A percentile compares a stretch with the other conserved stretches of the same genome.
These are phyloP conservation scores for Nemania sp. DNA, from an alignment of 2,329 filamentous ascomycete genomes.

Conservation along the genomic window DNA sequence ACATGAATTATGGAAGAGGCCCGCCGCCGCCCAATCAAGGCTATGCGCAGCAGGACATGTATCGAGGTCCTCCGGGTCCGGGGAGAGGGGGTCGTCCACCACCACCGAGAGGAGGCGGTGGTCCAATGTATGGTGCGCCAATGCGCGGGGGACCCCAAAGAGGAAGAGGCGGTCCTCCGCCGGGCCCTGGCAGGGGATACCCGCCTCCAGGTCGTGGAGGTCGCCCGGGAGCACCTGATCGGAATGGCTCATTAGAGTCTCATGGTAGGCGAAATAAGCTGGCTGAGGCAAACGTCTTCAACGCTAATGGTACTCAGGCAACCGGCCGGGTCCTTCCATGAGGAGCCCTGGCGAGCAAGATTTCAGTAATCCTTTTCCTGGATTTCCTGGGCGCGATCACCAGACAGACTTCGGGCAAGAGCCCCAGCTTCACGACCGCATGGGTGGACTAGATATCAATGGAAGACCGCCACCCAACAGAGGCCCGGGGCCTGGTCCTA, in stretches of 20 bases:
- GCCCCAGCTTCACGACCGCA: constrained; percentile 45
- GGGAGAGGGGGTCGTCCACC: constrained; percentile 48
- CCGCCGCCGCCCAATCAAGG: constrained; percentile 43
- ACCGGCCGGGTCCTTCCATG: constrained; percentile 30
- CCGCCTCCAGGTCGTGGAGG: constrained; percentile 18
- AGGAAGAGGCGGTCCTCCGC: constrained; percentile 4
- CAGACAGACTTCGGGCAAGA: constrained; percentile 48
- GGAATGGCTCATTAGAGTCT: constrained; percentile 44
- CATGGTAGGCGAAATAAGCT: constrained; percentile 28
- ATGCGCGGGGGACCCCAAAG: constrained; percentile 10
- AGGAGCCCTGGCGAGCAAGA: constrained; percentile 39
- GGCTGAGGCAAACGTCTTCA: neutral
- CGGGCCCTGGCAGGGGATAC: constrained; percentile 25
- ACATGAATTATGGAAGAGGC: constrained; percentile 50
- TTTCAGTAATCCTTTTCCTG: constrained; percentile 48
- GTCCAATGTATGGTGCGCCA: constrained; percentile 48
- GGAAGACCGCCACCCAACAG: constrained; percentile 38
- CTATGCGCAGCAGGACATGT: constrained; percentile 50
- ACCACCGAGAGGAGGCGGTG: constrained; percentile 50
- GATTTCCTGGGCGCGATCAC: constrained; percentile 47
- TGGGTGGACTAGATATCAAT: constrained; percentile 48
- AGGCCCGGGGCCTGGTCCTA: constrained; percentile 41
- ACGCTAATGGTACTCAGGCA: constrained; percentile 30
- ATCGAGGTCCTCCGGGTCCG: constrained; percentile 45
- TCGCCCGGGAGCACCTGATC: constrained; percentile 46